Conservation (phyloP, 345 rosid genomes). For the Moricandia moricandioides region DNA sequence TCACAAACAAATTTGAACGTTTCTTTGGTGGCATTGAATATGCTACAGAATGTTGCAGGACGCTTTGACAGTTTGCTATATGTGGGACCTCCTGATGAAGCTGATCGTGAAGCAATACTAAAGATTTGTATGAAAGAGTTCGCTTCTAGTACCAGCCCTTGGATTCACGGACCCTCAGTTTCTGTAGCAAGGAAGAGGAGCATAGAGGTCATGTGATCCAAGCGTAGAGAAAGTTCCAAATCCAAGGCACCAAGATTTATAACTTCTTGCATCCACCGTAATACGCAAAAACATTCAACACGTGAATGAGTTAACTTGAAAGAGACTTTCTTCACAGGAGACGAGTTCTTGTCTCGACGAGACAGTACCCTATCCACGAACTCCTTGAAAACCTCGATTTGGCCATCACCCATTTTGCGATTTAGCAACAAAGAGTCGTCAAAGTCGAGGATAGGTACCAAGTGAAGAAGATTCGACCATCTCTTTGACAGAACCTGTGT, state of each 20-base stretch:
- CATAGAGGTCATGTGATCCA: not conserved
- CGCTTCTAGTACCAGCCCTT: not conserved
- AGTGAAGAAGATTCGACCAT: conserved; percentile 19
- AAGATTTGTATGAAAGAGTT: conserved; percentile 47
- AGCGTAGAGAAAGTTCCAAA: conserved; percentile 1
- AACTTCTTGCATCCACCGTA: not conserved
- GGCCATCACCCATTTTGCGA: not conserved
- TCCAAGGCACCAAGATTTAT: conserved; percentile 1
- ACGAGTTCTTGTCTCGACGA: conserved; percentile 8
- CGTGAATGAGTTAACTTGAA: not conserved
- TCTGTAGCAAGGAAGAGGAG: not conserved
- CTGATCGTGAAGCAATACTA: conserved; percentile 76
- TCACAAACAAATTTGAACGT: not conserved
- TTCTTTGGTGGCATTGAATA: conserved; percentile 5
- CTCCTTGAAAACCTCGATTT: not conserved
- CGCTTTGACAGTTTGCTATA: conserved; percentile 80
- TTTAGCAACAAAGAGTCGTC: conserved; percentile 7
- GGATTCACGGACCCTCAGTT: conserved; percentile 8
- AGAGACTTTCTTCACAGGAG: not conserved
- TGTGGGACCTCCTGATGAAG: conserved; percentile 79
- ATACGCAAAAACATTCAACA: not conserved
- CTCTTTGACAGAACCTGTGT: conserved; percentile 17
- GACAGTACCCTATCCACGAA: conserved; percentile 23
- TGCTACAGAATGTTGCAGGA: conserved; percentile 44
- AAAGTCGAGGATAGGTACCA: conserved; percentile 14